Conservation (phyloP, 805 yeast species). For the Lachancea kluyveri region DNA sequence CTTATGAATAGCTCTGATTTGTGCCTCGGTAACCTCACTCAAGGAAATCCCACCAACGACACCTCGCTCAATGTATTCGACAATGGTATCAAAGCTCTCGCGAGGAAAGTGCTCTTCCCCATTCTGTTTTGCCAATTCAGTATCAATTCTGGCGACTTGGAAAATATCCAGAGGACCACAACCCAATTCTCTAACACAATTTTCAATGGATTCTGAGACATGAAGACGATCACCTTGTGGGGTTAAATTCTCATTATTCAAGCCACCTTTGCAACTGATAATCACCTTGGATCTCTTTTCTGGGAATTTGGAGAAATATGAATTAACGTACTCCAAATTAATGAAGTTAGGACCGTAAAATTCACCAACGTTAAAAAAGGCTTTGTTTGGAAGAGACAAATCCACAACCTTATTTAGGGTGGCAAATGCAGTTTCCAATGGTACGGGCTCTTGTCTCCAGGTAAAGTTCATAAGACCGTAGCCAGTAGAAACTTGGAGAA, state of each 20-base stretch:
- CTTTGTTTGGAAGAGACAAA: slow-evolving; percentile 35
- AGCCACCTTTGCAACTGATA: slow-evolving; percentile 65
- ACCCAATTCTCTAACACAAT: slow-evolving; percentile 35
- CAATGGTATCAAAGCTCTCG: slow-evolving; percentile 49
- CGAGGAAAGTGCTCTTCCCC: slow-evolving; percentile 35
- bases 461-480: slow-evolving; percentile 82
- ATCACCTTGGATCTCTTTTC: slow-evolving; percentile 49
- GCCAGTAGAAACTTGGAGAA: slow-evolving; percentile 39
- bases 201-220: slow-evolving; percentile 43
- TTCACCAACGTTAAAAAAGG: slow-evolving; percentile 67
- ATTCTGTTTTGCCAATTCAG: slow-evolving; percentile 17
- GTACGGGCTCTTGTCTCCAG: slow-evolving; percentile 53
- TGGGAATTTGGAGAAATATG: slow-evolving; percentile 53
- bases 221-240: slow-evolving; percentile 49
- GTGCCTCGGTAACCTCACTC: slow-evolving; percentile 61
- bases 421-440: slow-evolving; percentile 46
- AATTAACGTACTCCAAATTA: slow-evolving; percentile 52
- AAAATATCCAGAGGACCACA: slow-evolving; percentile 53
- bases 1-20: slow-evolving; percentile 52
- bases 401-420: slow-evolving; percentile 48
- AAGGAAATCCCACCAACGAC: slow-evolving; percentile 64
- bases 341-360: slow-evolving; percentile 57
- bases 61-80: slow-evolving; percentile 56
- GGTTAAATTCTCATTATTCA: slow-evolving; percentile 28
- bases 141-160: slow-evolving; percentile 70